Evolutionary conservation across 2,329 filamentous ascomycete species (phyloP), one percentile per base, ranked within the genome.

Genomic region (Monosporascus ibericus): DNA sequence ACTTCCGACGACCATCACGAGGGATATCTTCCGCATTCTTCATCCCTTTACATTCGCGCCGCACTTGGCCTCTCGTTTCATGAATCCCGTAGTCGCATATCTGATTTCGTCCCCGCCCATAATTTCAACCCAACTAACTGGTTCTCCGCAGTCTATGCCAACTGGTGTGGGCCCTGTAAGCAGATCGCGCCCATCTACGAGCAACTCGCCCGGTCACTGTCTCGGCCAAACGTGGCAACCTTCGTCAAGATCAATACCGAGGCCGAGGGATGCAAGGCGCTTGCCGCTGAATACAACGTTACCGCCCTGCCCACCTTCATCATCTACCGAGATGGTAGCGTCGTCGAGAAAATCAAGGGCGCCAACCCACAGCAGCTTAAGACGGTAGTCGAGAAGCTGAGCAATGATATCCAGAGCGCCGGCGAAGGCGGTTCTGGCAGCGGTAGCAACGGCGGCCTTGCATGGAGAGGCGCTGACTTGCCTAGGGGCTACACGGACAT

Each of bases 211-310:
- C 68, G 72, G 44, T 79, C 85, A 56, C 79, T 95, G 46, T 87
- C 89, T 18, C 81, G 84, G 49, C 81, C 86, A 17, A 84, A 85
- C 60, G 75, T 80, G 58, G 85, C 96, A 62, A 88, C 86, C 36
- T 96, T 97, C 69, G 84, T 84, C 68, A 96, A 94, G 75, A 80
- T 96, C 74, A 86, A 97, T 76, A 87, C 84, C 55, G 90, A 96
- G 61, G 71, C 79, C 48, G 87, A 94, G 67, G 59, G 59, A 38
- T 50, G 56, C 49, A 77, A 83, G 63, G 84, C 89, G 38, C 82
- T 97, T 57, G 83, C 88, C 17, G 68, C 80, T 55, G 82, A 84
- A 60, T 94, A 95, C 73, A 76, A 77, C 58, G 78, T 97, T 65
- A 85, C 83, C 20, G 81, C 82, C 71, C 85, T 92, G 66, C 94